phyloP scores from a whole-genome alignment of 768 basidiomycete genomes.

The Scleroderma citrinum region DNA sequence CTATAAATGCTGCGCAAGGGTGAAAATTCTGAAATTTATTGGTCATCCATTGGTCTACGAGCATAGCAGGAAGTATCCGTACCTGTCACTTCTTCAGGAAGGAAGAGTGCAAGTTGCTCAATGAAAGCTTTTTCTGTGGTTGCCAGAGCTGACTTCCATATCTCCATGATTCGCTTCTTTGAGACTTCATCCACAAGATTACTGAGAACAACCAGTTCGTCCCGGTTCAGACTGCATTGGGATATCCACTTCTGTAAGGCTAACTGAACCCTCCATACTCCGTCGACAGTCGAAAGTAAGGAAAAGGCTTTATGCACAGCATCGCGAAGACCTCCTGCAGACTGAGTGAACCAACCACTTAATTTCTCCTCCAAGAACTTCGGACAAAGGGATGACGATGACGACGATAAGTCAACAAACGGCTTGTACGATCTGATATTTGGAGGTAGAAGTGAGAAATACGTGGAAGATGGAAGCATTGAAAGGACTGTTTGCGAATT shows the following conservation, averaged over 20 bases:
- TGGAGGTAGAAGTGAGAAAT: slow-evolving; percentile 70
- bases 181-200: slow-evolving; percentile 49
- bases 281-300: slow-evolving; percentile 51
- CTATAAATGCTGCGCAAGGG: slow-evolving; percentile 54
- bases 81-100: slow-evolving; percentile 14
- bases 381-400: slow-evolving; percentile 46
- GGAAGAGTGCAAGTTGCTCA: slow-evolving; percentile 30
- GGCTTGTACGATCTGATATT: slow-evolving; percentile 76
- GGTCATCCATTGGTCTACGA: slow-evolving; percentile 5
- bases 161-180: slow-evolving; percentile 44
- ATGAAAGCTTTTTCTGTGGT: slow-evolving; percentile 43
- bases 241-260: slow-evolving; percentile 44
- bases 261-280: slow-evolving; percentile 66
- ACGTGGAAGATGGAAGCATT: slow-evolving; percentile 75
- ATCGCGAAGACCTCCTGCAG: slow-evolving; percentile 38
- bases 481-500: slow-evolving; percentile 64
- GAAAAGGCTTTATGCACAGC: slow-evolving; percentile 53
- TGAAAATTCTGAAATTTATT: slow-evolving; percentile 38
- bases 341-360: slow-evolving; percentile 58
- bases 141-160: slow-evolving; percentile 52
- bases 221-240: slow-evolving; percentile 36
- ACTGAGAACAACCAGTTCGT: slow-evolving; percentile 42
- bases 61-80: slow-evolving; percentile 2
- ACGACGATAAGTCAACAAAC: slow-evolving; percentile 67
- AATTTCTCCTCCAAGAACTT: slow-evolving; percentile 42